Evolutionary conservation across 805 yeast species (phyloP).

Genomic region (Candida khao-thaluensis): DNA sequence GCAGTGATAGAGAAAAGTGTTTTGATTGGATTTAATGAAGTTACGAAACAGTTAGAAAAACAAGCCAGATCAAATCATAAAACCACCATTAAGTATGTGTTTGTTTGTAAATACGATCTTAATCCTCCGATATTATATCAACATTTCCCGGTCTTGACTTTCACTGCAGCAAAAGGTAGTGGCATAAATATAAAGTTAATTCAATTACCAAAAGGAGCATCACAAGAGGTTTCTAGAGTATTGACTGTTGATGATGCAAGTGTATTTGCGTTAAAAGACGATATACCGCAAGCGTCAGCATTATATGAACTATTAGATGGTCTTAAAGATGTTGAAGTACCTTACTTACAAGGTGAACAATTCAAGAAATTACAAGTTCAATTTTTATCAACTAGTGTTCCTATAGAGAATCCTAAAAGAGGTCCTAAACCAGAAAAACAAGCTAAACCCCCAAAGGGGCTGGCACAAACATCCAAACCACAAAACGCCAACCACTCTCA

Average conservation of each 20-base stretch:
- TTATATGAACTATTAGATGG: slow-evolving; percentile 28
- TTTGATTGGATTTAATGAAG: slow-evolving; percentile 55
- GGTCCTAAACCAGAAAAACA: background rate
- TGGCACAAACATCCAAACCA: no score
- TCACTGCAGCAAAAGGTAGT: slow-evolving; percentile 37
- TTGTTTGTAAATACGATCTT: slow-evolving; percentile 61
- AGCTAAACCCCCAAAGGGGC: background rate
- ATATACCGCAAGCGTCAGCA: slow-evolving; percentile 25
- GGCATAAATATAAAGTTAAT: slow-evolving; percentile 49
- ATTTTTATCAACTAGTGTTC: slow-evolving; percentile 44
- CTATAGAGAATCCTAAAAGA: background rate
- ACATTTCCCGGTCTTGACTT: slow-evolving; percentile 58
- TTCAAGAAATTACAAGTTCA: slow-evolving; percentile 40
- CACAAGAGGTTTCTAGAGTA: slow-evolving; percentile 27
- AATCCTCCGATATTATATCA: slow-evolving; percentile 49
- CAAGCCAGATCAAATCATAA: slow-evolving; percentile 29
- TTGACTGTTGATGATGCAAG: slow-evolving; percentile 28
- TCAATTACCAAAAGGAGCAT: slow-evolving; percentile 54
- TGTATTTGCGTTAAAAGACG: slow-evolving; percentile 35
- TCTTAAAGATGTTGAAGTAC: slow-evolving; percentile 40
- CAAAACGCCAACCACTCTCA: no score
- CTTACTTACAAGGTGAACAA: slow-evolving; percentile 38
- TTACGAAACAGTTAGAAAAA: slow-evolving; percentile 46
- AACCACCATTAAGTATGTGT: slow-evolving; percentile 38
- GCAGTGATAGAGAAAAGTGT: slow-evolving; percentile 27